Evolutionary conservation across 257 asterid species (phyloP).

Genomic region (Solanum commersonii): DNA sequence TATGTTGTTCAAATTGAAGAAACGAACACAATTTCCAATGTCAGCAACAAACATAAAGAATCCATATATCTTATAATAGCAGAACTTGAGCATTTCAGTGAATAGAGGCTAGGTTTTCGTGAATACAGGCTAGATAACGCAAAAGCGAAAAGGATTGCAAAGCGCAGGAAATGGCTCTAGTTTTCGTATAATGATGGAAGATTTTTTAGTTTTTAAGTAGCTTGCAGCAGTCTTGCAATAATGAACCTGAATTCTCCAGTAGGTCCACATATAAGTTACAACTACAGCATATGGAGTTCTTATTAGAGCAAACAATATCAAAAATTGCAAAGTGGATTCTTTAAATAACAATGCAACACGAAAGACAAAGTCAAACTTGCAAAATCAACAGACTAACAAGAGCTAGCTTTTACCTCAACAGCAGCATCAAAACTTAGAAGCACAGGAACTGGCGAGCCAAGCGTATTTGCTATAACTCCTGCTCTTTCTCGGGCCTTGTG

Average conservation of each 20-base stretch:
- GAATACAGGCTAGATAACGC: neutral
- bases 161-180: neutral
- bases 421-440: constrained; percentile 92
- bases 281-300: neutral
- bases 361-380: neutral
- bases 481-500: constrained; percentile 99
- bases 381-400: neutral
- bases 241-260: neutral
- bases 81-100: neutral
- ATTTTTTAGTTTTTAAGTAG: neutral
- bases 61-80: neutral
- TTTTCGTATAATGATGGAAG: neutral
- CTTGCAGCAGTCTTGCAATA: neutral
- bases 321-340: neutral
- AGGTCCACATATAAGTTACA: neutral
- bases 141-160: neutral
- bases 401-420: constrained; percentile 59
- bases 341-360: neutral
- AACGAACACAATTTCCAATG: neutral
- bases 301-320: neutral
- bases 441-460: constrained; percentile 81
- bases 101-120: neutral
- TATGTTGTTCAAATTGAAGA: neutral
- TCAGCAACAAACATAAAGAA: neutral
- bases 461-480: constrained; percentile 72